Percentiles rank a stretch among this genome's conserved stretches.
These are phyloP conservation scores for Colletotrichum gloeosporioides DNA, from an alignment of 2,329 filamentous ascomycete species.

Conservation along the genomic window DNA sequence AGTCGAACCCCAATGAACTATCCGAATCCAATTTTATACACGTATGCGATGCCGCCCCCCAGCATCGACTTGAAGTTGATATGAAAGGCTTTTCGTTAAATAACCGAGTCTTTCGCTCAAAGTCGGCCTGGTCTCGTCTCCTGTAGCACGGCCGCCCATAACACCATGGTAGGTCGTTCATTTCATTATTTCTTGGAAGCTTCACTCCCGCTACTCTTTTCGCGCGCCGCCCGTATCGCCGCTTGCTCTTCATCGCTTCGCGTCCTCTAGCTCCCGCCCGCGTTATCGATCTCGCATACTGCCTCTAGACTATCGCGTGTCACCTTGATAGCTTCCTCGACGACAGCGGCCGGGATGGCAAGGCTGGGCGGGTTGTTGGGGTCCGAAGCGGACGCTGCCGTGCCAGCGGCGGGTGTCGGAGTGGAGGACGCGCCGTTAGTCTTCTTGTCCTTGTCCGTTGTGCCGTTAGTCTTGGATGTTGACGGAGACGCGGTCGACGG, in stretches of 20 bases:
- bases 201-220: neutral
- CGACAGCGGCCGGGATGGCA: slow-evolving; percentile 63
- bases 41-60: neutral
- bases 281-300: slow-evolving; percentile 44
- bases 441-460: slow-evolving; percentile 16
- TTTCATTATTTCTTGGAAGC: neutral
- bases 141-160: neutral
- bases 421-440: slow-evolving; percentile 8
- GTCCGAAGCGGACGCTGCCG: slow-evolving; percentile 17
- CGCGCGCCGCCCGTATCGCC: neutral
- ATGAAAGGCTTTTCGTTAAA: neutral
- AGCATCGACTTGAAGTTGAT: neutral
- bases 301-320: slow-evolving; percentile 64
- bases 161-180: neutral
- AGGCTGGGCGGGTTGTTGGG: slow-evolving; percentile 41
- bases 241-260: neutral
- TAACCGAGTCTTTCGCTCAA: neutral
- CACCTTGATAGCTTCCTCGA: slow-evolving; percentile 66
- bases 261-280: neutral
- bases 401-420: neutral
- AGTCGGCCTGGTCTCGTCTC: neutral
- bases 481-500: slow-evolving; percentile 28
- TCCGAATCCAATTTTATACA: neutral
- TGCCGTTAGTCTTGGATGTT: slow-evolving; percentile 31
- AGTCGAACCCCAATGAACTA: neutral